phyloP scores from a whole-genome alignment of 2,329 filamentous ascomycete genomes.

The Albifimbria verrucaria region DNA sequence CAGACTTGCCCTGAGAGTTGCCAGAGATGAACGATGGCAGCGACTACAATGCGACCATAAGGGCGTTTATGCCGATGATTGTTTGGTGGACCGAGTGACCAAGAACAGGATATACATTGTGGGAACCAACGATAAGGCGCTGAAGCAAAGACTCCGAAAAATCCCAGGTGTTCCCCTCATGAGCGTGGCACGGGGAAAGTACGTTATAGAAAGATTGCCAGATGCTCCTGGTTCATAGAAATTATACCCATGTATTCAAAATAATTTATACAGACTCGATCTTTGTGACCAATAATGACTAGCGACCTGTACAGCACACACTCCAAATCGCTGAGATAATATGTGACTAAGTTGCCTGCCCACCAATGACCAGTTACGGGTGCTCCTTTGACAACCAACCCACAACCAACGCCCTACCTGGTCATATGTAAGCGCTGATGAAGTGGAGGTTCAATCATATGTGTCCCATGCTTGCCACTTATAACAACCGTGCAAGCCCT shows the following conservation, averaged over 20 bases:
- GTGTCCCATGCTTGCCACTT: no score
- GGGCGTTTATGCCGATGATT: slow-evolving; percentile 79
- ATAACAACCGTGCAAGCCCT: no score
- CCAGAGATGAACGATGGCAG: slow-evolving; percentile 85
- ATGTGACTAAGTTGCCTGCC: no score
- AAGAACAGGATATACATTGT: slow-evolving; percentile 78
- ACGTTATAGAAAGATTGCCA: slow-evolving; percentile 88
- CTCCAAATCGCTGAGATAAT: no score
- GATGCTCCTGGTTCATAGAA: slow-evolving; percentile 64
- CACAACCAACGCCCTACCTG: no score
- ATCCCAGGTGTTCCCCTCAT: slow-evolving; percentile 65
- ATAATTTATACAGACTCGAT: no score
- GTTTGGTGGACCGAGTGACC: slow-evolving; percentile 70
- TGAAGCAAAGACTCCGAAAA: slow-evolving; percentile 82
- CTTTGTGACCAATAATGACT: neutral
- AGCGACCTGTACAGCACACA: no score
- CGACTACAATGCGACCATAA: slow-evolving; percentile 86
- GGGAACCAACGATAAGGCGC: slow-evolving; percentile 72
- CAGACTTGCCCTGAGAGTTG: slow-evolving; percentile 78
- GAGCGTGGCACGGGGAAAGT: slow-evolving; percentile 84
- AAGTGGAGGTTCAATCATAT: no score
- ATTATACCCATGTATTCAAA: neutral
- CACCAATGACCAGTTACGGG: no score
- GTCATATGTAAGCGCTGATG: no score
- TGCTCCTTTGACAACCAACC: no score